phyloP scores from a whole-genome alignment of 2,329 filamentous ascomycete genomes.

The Sarocladium strictum region DNA sequence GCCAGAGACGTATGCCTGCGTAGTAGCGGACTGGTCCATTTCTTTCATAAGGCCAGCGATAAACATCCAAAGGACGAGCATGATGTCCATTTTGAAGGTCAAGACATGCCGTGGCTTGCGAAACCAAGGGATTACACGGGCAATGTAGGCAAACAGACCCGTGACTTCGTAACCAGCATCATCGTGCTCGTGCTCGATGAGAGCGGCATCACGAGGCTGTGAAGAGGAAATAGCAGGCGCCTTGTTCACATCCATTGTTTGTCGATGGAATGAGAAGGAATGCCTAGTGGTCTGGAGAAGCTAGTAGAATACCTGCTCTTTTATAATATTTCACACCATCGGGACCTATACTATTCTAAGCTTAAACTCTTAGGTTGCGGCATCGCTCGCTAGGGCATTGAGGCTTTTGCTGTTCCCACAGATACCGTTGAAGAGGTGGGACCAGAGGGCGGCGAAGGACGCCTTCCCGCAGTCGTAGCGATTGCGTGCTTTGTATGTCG shows the following conservation, averaged over 20 bases:
- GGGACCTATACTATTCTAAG: no score
- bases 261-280: not conserved
- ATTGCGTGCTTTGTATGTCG: not conserved
- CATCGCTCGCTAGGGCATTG: no score
- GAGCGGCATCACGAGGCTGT: not conserved
- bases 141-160: conserved; percentile 3
- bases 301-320: not conserved
- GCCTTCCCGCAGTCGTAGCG: not conserved
- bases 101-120: conserved; percentile 25
- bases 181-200: not conserved
- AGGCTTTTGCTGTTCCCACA: not conserved
- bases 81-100: conserved; percentile 27
- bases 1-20: conserved; percentile 31
- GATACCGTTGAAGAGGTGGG: no score
- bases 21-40: conserved; percentile 31
- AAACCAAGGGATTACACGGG: conserved; percentile 16
- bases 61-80: conserved; percentile 30
- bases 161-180: not conserved
- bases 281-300: not conserved
- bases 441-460: not conserved
- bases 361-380: no score
- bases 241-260: not conserved
- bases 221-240: not conserved
- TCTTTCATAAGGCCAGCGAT: conserved; percentile 30
- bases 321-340: no score